Conservation (phyloP, 140 eudicot genomes). For the Senecio squalidus region DNA sequence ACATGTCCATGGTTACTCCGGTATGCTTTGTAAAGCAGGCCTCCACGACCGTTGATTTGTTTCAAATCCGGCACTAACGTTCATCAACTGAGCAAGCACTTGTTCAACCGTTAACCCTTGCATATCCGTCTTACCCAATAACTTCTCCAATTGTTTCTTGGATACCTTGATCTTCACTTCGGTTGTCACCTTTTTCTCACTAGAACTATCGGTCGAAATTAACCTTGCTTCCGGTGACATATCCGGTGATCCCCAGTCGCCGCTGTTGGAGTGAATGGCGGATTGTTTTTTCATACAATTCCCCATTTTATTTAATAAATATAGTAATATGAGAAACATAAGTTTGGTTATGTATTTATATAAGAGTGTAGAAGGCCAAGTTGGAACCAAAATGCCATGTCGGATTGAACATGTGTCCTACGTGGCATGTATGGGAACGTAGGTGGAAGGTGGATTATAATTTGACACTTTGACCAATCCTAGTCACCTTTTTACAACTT, state of each 20-base stretch:
- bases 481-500: not conserved
- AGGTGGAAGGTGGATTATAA: too few relatives aligned
- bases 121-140: conserved; percentile 34
- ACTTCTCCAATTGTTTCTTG: conserved; percentile 46
- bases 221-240: not conserved
- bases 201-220: not conserved
- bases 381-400: conserved; percentile 22
- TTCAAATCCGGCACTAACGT: conserved; percentile 23
- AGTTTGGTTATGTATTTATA: conserved; percentile 15
- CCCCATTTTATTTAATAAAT: conserved; percentile 32
- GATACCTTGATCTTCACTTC: conserved; percentile 62
- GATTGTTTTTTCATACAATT: conserved; percentile 51
- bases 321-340: not conserved
- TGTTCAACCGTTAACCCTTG: conserved; percentile 38
- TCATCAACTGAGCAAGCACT: conserved; percentile 31
- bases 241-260: conserved; percentile 29
- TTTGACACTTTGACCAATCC: conserved; percentile 5
- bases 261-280: conserved; percentile 26
- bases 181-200: conserved; percentile 5
- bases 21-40: conserved; percentile 49
- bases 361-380: not conserved
- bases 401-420: conserved; percentile 1
- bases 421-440: too few relatives aligned
- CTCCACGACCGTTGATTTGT: conserved; percentile 42
- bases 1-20: conserved; percentile 15